phyloP scores from a whole-genome alignment of 179 eudicot genomes.

The Beta corolliflora region DNA sequence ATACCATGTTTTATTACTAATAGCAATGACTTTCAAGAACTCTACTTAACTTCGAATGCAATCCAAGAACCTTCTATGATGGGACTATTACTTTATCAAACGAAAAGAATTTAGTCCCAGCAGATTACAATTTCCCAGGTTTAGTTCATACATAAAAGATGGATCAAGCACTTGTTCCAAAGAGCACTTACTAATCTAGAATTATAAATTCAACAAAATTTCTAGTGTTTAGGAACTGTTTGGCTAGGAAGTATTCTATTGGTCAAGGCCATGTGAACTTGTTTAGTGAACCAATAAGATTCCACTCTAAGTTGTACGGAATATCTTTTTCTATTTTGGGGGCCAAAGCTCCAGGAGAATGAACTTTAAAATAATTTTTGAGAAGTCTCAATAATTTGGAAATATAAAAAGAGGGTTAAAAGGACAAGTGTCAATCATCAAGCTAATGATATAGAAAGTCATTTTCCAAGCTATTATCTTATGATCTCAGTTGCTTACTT shows the following conservation, averaged over 20 bases:
- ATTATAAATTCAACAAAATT: neutral
- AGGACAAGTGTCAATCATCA: constrained; percentile 26
- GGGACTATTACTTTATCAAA: neutral
- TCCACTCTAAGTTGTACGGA: constrained; percentile 14
- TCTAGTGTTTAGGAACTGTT: constrained; percentile 16
- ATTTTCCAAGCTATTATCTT: neutral
- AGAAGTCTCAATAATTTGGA: constrained; percentile 6
- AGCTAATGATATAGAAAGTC: neutral
- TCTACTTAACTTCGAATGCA: neutral
- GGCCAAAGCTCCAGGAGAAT: neutral
- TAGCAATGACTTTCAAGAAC: neutral
- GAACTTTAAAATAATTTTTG: neutral
- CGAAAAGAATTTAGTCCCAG: neutral
- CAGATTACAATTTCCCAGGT: neutral
- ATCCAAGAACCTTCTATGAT: neutral
- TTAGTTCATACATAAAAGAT: constrained; percentile 7
- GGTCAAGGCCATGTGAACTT: constrained; percentile 16
- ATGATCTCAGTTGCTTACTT: constrained; percentile 3
- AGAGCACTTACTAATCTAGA: constrained; percentile 1
- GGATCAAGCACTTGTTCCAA: constrained; percentile 1
- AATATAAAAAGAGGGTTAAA: neutral
- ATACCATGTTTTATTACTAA: neutral
- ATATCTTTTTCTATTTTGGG: neutral
- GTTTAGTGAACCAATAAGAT: constrained; percentile 20
- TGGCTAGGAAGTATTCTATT: neutral